These are phyloP conservation scores for Pterula multifida DNA, from an alignment of 1,284 basidiomycete species.

Conservation along the genomic window DNA sequence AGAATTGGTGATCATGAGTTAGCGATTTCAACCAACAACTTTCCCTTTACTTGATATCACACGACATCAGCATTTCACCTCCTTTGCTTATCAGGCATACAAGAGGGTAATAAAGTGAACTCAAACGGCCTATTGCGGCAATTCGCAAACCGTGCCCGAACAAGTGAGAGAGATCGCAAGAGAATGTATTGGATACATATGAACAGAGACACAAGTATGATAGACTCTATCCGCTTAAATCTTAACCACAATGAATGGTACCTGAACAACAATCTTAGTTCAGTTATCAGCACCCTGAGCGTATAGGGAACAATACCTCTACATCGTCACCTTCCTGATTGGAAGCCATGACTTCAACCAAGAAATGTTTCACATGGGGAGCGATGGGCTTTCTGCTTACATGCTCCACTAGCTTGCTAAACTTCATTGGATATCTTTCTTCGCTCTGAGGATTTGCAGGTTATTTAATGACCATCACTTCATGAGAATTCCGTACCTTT, in stretches of 20 bases:
- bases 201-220: too few species aligned
- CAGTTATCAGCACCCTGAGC: not conserved
- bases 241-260: constrained; percentile 58
- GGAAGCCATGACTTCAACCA: constrained; percentile 91
- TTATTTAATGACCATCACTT: not conserved
- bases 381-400: constrained; percentile 91
- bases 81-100: too few species aligned
- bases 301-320: constrained; percentile 36
- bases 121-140: too few species aligned
- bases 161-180: too few species aligned
- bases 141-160: too few species aligned
- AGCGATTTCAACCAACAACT: too few species aligned
- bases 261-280: constrained; percentile 22
- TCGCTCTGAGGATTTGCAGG: constrained; percentile 44
- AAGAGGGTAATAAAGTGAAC: too few species aligned
- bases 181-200: too few species aligned
- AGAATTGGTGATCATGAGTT: too few species aligned
- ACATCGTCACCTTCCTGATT: constrained; percentile 87
- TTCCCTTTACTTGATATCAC: too few species aligned
- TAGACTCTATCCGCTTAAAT: too few species aligned
- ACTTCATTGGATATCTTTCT: constrained; percentile 80
- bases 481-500: constrained; percentile 43
- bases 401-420: constrained; percentile 84
- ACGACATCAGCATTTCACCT: too few species aligned
- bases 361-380: constrained; percentile 67